Evolutionary conservation across 2,329 filamentous ascomycete genomes (phyloP), one percentile per base, ranked within the genome.

Genomic region (Conoideocrella luteorostrata): DNA sequence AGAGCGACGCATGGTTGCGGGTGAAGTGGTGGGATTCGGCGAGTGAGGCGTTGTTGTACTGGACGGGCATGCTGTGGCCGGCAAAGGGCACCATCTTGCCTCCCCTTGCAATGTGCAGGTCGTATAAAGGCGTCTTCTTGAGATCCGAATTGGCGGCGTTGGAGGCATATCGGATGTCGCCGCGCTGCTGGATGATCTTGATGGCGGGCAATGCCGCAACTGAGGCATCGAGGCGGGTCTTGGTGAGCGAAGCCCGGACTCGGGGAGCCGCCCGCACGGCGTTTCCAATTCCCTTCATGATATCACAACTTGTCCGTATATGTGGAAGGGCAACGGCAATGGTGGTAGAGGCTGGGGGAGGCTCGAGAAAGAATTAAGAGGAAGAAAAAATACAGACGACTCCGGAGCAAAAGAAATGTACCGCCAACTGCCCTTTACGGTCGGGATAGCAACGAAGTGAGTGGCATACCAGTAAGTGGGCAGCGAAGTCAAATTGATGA

Each of bases 21-120:
- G 93, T 97, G 76, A 91, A 96, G 56, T 82, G 76, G 71, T 97
- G 93, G 41, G 88, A 95, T 48, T 89, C 86, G 53, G 79, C 75
- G 50, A 96, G 84, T 54, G 84, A 83, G 52, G 86, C 75, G 52
- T 82, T 78, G 26, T 75, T 67, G 70, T 97, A 98, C 65, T 93
- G 86, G 35, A 98, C 82, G 7, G 93, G 93, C 88, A 98, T 96
- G 55, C 79, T 74, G 70, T 84, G 95, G 53, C 88, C 89, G 50
- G 87, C 91, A 67, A 96, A 98, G n/a, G 88, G 87, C 39, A 96
- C 91, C 80, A 97, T 93, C 70, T 95, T 96, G 53, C 78, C 93
- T 53, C 88, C 88, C 60, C 87, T 73, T 46, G 78, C 74, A 49
- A 90, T 58, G 64, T 95, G 86, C 18, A 94, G 71, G 56, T 88